These are phyloP conservation scores for Kregervanrija fluxuum DNA, from an alignment of 805 yeast species.

Conservation along the genomic window DNA sequence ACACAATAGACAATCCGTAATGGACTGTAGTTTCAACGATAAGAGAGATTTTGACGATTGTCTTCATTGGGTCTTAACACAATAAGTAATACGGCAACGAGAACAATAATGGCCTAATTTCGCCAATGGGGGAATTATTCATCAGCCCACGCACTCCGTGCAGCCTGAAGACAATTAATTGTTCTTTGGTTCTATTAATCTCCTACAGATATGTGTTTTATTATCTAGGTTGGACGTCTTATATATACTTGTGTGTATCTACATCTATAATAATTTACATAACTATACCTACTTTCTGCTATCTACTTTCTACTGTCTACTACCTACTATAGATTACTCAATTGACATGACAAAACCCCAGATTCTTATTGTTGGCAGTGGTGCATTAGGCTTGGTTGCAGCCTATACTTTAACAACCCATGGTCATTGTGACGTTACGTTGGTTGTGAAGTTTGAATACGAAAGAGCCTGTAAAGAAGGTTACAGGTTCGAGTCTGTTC, in stretches of 20 bases:
- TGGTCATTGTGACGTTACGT: constrained; percentile 42
- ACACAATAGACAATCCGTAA: constrained; percentile 12
- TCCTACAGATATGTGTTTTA: no score
- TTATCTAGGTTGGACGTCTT: no score
- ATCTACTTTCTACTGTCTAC: no score
- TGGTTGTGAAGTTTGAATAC: constrained; percentile 59
- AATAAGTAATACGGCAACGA: background rate
- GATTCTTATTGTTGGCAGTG: constrained; percentile 69
- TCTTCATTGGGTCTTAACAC: constrained; percentile 42
- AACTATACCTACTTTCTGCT: no score
- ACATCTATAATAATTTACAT: no score
- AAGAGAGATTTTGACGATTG: constrained; percentile 47
- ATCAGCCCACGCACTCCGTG: no score
- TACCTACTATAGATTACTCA: no score
- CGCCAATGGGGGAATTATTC: no score
- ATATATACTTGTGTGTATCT: no score
- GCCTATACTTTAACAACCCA: constrained; percentile 51
- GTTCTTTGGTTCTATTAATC: no score
- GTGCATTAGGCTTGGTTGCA: constrained; percentile 79
- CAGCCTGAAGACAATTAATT: no score
- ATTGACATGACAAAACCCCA: constrained; percentile 13
- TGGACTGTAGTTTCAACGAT: constrained; percentile 34
- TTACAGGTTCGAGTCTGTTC: constrained; percentile 48
- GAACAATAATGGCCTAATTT: no score
- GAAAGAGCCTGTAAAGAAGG: constrained; percentile 44